Conservation (phyloP, 2,329 filamentous ascomycete genomes). For the Cryphonectria naterciae region DNA sequence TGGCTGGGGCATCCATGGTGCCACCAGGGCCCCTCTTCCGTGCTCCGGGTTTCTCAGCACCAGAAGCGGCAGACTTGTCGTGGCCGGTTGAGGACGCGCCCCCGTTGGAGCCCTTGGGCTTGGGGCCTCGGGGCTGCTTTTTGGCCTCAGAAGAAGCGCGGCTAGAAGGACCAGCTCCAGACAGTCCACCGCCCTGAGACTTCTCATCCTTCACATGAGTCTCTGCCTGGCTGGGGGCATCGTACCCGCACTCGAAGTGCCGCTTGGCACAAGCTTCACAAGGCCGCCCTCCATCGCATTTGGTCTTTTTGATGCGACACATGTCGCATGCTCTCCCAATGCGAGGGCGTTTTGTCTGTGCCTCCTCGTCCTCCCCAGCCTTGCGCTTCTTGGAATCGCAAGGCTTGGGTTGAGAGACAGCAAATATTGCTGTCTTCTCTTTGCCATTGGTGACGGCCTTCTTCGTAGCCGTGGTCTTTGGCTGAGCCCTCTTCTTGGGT, state of each 20-base stretch:
- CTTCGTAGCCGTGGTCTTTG: conserved; percentile 5
- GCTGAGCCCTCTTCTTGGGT: background rate
- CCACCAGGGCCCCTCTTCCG: background rate
- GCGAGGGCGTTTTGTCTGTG: background rate
- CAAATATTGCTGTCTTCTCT: background rate
- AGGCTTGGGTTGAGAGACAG: background rate
- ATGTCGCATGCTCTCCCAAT: conserved; percentile 14
- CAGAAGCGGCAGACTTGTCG: background rate
- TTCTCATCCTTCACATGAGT: background rate
- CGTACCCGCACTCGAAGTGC: conserved; percentile 11
- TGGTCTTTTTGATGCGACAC: conserved; percentile 26
- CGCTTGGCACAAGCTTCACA: conserved; percentile 20
- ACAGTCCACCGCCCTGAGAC: background rate
- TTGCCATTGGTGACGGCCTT: background rate
- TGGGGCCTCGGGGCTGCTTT: background rate
- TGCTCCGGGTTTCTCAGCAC: background rate
- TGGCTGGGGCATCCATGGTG: background rate
- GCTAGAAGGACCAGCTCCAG: background rate
- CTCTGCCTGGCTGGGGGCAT: background rate
- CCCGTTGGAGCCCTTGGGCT: background rate
- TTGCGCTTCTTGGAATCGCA: background rate
- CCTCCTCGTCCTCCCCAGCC: conserved; percentile 2
- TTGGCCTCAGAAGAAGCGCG: background rate
- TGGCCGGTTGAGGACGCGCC: background rate
- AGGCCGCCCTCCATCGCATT: conserved; percentile 19